phyloP scores from a whole-genome alignment of 371 early-diverging fungal genomes.

The Apophysomyces elegans region DNA sequence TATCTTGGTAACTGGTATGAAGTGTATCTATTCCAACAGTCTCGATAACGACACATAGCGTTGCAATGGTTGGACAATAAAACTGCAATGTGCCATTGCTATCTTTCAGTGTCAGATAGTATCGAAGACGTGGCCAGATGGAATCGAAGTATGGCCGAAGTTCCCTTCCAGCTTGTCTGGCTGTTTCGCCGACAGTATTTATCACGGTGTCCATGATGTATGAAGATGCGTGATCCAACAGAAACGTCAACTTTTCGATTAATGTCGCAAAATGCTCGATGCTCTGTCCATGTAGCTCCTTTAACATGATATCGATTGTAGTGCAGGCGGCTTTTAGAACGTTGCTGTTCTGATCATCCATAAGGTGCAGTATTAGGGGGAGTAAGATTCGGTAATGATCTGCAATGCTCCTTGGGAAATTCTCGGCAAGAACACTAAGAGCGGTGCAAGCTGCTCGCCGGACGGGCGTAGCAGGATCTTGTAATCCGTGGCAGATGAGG shows the following conservation, averaged over 20 bases:
- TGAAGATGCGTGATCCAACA: constrained; percentile 65
- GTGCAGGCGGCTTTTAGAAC: constrained; percentile 78
- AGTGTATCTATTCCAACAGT: constrained; percentile 84
- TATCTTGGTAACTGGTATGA: constrained; percentile 70
- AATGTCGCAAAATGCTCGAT: constrained; percentile 75
- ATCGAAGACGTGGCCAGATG: constrained; percentile 70
- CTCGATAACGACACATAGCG: constrained; percentile 81
- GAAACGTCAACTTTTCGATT: constrained; percentile 76
- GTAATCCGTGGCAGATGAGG: constrained; percentile 74
- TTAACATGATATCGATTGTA: constrained; percentile 83
- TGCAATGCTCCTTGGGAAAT: constrained; percentile 77
- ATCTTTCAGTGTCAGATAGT: constrained; percentile 69
- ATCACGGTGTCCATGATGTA: constrained; percentile 72
- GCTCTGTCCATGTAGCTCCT: constrained; percentile 75
- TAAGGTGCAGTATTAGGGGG: constrained; percentile 78
- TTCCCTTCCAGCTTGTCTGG: constrained; percentile 73
- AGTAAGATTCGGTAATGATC: constrained; percentile 77
- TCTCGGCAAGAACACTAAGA: constrained; percentile 78
- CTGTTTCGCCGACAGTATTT: constrained; percentile 86
- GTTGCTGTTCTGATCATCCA: constrained; percentile 70
- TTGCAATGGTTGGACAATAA: constrained; percentile 84
- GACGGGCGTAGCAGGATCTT: constrained; percentile 76
- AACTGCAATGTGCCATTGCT: constrained; percentile 67
- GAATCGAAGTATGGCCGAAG: constrained; percentile 79
- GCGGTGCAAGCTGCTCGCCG: constrained; percentile 89